Evolutionary conservation across 345 rosid species (phyloP), one percentile per base, ranked within the genome.

Genomic region (Murraya koenigii): DNA sequence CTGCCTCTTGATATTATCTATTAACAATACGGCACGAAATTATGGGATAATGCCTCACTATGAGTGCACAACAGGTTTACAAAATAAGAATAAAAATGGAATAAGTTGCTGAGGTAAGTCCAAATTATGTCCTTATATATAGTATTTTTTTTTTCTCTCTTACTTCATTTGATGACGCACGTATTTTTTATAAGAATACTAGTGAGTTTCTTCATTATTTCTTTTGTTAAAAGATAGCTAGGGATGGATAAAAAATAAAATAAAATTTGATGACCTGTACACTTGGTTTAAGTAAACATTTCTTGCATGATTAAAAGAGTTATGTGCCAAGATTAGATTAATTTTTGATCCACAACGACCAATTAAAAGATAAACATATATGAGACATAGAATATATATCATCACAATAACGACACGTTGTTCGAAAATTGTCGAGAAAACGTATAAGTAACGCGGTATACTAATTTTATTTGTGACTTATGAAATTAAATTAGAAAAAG

Each of bases 261-360:
- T 44, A 44, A 11, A 44, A 0, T 2, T 44, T 44, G 17, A 44
- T 44, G 67, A 72, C 82, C 80, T 84, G 81, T 55, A 67, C 81
- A 81, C 20, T 47, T 36, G 59, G 77, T 75, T 58, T 79, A 58
- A 75, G 83, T 44, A 71, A 56, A 3, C 32, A 58, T 79, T 80
- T 75, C 86, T 83, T 81, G 82, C 54, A 49, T 66, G 69, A 62
- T 79, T 81, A 22, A 66, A 81, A 83, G 71, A 71, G 69, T 61
- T 32, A 15, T 56, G 58, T 60, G 56, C 17, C 69, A 44, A 69
- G n/a, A 15, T 26, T 56, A 25, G 71, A 64, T 4, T 30, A 8
- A 20, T 14, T 64, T 64, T 33, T 0, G 22, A 17, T 52, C 56
- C 22, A 19, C 22, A 17, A 52, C 20, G 17, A 52, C 4, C 2